Evolutionary conservation across 176 grass and related monocot genomes (phyloP).

Genomic region (Oryza officinalis): DNA sequence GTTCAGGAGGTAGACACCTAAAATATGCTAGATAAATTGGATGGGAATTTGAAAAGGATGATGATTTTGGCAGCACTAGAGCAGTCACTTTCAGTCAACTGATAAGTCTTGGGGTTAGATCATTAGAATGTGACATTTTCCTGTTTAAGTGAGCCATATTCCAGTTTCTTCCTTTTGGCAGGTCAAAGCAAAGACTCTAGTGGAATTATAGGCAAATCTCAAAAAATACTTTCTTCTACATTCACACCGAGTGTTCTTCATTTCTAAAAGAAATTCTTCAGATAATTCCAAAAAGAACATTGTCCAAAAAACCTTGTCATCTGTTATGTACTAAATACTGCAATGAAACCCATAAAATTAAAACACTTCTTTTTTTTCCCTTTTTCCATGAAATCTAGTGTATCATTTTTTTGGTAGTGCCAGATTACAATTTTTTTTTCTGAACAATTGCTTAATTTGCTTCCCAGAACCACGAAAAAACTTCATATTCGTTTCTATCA

Average conservation of each 20-base stretch:
- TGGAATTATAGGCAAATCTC: background rate
- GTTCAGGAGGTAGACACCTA: background rate
- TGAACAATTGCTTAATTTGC: background rate
- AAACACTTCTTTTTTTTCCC: background rate
- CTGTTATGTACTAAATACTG: background rate
- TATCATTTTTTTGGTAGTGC: background rate
- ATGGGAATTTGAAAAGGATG: background rate
- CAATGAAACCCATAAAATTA: background rate
- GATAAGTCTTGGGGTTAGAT: background rate
- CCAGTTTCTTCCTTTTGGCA: no score
- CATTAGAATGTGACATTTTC: background rate
- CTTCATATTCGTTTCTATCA: background rate
- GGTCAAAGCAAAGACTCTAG: background rate
- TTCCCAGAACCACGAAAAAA: background rate
- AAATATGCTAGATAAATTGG: background rate
- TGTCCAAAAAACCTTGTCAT: background rate
- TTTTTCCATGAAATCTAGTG: background rate
- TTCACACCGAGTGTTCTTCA: background rate
- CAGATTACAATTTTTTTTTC: background rate
- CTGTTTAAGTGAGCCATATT: background rate
- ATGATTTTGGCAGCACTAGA: background rate
- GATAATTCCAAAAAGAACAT: background rate
- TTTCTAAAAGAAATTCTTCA: background rate
- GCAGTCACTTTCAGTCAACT: background rate
- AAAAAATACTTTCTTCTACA: no score